Percentiles rank a stretch among this genome's conserved stretches.
These are phyloP conservation scores for Trypanosoma mega DNA, from an alignment of 208 protist species.

Conservation along the genomic window DNA sequence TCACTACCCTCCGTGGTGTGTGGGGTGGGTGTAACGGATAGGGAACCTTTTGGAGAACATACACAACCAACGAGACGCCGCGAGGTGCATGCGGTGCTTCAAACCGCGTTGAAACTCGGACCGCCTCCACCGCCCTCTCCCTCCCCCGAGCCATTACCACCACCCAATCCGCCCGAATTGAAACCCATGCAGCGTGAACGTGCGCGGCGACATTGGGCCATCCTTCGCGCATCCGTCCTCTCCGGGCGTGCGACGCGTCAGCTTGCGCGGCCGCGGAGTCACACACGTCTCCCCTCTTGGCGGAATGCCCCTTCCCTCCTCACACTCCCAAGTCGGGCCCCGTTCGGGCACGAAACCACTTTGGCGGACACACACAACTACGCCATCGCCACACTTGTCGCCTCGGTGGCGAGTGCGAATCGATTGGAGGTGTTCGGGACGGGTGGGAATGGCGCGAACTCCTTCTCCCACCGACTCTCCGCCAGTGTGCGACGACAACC, in stretches of 20 bases:
- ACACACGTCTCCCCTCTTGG: neutral
- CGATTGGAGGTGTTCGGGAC: conserved; percentile 15
- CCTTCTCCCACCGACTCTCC: too few species aligned
- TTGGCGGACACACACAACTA: neutral
- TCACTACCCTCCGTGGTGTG: too few species aligned
- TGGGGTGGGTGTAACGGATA: too few species aligned
- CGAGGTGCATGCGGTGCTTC: too few species aligned
- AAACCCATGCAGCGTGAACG: neutral
- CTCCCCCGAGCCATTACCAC: too few species aligned
- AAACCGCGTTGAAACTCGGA: too few species aligned
- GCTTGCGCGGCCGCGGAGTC: neutral
- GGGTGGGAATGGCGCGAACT: neutral
- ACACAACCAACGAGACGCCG: too few species aligned
- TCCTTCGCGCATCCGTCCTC: conserved; percentile 9
- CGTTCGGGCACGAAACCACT: neutral
- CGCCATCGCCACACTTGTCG: conserved; percentile 18
- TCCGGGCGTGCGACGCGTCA: neutral
- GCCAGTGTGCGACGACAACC: too few species aligned
- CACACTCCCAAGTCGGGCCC: neutral
- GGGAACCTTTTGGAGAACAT: too few species aligned
- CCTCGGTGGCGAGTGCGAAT: conserved; percentile 12
- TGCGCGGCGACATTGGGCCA: conserved; percentile 1
- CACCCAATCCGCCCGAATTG: neutral
- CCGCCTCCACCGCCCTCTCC: too few species aligned
- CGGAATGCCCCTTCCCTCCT: neutral